These are phyloP conservation scores for Cystobasidium sp. DNA, from an alignment of 1,284 basidiomycete genomes.

Conservation along the genomic window DNA sequence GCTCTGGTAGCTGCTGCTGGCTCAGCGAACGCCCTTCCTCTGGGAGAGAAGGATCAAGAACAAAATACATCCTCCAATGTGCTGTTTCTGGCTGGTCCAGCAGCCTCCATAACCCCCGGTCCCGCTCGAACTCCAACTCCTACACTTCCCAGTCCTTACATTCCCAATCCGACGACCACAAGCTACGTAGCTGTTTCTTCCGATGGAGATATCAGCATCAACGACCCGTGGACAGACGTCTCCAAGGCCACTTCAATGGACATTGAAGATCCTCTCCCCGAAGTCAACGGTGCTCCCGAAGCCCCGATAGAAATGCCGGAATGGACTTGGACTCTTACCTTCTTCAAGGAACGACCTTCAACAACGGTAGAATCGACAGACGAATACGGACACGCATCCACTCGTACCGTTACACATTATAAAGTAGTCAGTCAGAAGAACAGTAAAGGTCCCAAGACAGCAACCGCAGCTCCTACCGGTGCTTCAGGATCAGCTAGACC, in stretches of 20 bases:
- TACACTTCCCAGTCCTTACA: not conserved
- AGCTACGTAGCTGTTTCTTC: not conserved
- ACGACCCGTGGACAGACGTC: not conserved
- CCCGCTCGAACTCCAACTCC: not conserved
- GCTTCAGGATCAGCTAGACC: conserved; percentile 5
- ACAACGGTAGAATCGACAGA: not conserved
- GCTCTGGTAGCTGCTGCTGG: conserved; percentile 23
- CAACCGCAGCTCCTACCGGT: not conserved
- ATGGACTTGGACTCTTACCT: conserved; percentile 19
- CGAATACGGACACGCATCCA: conserved; percentile 4
- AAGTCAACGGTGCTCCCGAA: not conserved
- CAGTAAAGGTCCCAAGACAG: conserved; percentile 1
- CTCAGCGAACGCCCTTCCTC: conserved; percentile 17
- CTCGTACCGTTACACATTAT: conserved; percentile 4
- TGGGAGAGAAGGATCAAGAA: conserved; percentile 23
- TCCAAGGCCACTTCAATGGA: conserved; percentile 4
- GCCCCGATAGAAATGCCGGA: not conserved
- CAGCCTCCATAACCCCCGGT: not conserved
- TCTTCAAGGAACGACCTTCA: conserved; percentile 3
- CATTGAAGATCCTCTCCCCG: not conserved
- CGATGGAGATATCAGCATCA: conserved; percentile 5
- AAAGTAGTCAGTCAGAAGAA: conserved; percentile 20
- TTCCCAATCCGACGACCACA: not conserved
- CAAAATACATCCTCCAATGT: conserved; percentile 1
- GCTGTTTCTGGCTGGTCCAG: conserved; percentile 28